Evolutionary conservation across 139 green algal species (phyloP), one percentile per base, ranked within the genome.

Genomic region (Ettlia oleoabundans): DNA sequence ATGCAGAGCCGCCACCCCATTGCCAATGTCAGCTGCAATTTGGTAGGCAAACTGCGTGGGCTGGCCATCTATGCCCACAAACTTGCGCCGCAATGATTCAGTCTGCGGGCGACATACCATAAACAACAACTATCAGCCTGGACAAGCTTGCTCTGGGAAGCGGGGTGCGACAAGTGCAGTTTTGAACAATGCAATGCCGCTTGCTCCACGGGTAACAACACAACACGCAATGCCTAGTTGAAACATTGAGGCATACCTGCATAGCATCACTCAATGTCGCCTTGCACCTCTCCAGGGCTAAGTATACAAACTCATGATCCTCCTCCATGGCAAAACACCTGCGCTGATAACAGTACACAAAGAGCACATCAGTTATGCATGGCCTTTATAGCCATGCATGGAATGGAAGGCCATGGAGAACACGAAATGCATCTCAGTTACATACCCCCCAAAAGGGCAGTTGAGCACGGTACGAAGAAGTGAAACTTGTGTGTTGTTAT

Each of bases 311-410:
- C 87, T 98, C 92, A 2, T 71, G 76, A 88, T 99, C 97, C 85
- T 98, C 93, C 86, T 99, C 97, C 94, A 99, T 95, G 6, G 96
- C 96, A 88, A 98, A 99, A 86, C 93, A 98, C 28, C 85, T 85
- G 77, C 30, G 21, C 18, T 32, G 55, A 58, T 5, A n/a, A 32
- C 18, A 9, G 55, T 32, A 58, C 47, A 58, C 10, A 10, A 15
- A 24, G 47, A 24, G 47, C 47, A 58, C 47, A 15, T 58, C 47
- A 58, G 13, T 58, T 15, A 58, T 58, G n/a, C n/a, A n/a, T n/a
- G n/a, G n/a, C n/a, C n/a, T n/a, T n/a, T n/a, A n/a, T n/a, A n/a
- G n/a, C n/a, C n/a, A n/a, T n/a, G n/a, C n/a, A n/a, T n/a, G n/a
- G n/a, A n/a, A n/a, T n/a, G n/a, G n/a, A n/a, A n/a, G n/a, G n/a